A percentile compares a stretch with the other conserved stretches of the same genome.
phyloP scores from a whole-genome alignment of 164 flowering plant genomes.

The Stephania yunnanensis region DNA sequence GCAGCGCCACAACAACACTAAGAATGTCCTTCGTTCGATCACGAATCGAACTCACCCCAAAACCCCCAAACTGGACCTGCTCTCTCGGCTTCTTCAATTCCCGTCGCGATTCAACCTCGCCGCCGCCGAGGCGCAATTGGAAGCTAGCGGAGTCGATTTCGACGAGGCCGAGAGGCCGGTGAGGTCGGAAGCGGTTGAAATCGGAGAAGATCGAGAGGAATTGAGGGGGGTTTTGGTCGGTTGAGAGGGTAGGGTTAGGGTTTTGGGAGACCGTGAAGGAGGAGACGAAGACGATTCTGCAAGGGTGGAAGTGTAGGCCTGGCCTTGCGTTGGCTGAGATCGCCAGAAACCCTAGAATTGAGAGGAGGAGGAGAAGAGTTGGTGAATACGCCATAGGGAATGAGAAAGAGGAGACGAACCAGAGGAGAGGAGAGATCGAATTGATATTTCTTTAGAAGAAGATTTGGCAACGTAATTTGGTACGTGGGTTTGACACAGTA shows the following conservation, averaged over 20 bases:
- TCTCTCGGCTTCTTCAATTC: background rate
- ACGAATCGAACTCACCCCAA: conserved; percentile 26
- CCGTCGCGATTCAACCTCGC: background rate
- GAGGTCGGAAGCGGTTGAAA: conserved; percentile 13
- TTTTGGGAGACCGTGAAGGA: conserved; percentile 30
- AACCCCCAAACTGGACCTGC: conserved; percentile 5
- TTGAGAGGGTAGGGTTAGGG: conserved; percentile 11
- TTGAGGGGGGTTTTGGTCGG: background rate
- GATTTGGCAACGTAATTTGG: background rate
- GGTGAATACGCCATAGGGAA: conserved; percentile 19
- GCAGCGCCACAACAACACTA: conserved; percentile 41
- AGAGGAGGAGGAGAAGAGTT: conserved; percentile 8
- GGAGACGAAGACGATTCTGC: conserved; percentile 42
- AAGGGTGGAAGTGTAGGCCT: conserved; percentile 33
- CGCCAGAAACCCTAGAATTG: conserved; percentile 16
- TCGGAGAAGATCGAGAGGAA: conserved; percentile 18
- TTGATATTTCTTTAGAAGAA: background rate
- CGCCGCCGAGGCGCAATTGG: background rate
- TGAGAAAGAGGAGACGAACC: background rate
- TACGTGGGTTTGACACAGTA: background rate
- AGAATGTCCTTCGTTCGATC: conserved; percentile 45
- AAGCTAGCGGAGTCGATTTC: background rate
- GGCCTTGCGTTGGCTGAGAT: conserved; percentile 34
- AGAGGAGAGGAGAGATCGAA: background rate
- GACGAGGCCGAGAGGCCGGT: conserved; percentile 9